These are phyloP conservation scores for Venturia aucupariae DNA, from an alignment of 2,329 filamentous ascomycete genomes.

Conservation along the genomic window DNA sequence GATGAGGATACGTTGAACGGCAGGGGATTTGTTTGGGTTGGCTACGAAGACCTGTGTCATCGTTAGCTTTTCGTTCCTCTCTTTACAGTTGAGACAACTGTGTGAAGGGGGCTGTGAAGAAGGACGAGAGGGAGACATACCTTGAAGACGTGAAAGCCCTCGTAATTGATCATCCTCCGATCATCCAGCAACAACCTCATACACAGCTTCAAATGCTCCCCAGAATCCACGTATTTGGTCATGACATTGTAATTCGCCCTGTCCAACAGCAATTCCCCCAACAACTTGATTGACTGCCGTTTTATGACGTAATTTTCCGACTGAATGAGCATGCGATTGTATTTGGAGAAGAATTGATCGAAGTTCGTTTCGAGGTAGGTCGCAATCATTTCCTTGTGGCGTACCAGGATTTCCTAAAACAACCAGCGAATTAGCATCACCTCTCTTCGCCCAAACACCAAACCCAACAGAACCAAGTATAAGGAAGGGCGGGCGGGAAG, in stretches of 20 bases:
- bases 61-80: not conserved
- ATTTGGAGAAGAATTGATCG: slow-evolving; percentile 82
- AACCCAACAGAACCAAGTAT: no score
- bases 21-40: slow-evolving; percentile 95
- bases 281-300: slow-evolving; percentile 91
- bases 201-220: slow-evolving; percentile 93
- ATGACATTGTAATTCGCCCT: slow-evolving; percentile 96
- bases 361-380: slow-evolving; percentile 86
- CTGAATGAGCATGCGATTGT: slow-evolving; percentile 79
- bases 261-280: slow-evolving; percentile 90
- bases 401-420: slow-evolving; percentile 78
- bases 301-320: slow-evolving; percentile 97
- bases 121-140: slow-evolving; percentile 27
- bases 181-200: slow-evolving; percentile 97
- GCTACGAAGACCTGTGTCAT: slow-evolving; percentile 73
- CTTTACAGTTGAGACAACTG: not conserved
- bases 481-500: not conserved
- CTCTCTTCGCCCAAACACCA: not conserved
- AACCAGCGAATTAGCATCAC: not conserved
- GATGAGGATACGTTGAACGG: slow-evolving; percentile 88
- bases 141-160: slow-evolving; percentile 99
- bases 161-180: slow-evolving; percentile 98
- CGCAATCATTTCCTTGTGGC: slow-evolving; percentile 84
- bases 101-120: not conserved
- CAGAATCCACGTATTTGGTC: slow-evolving; percentile 91